A percentile compares a stretch with the other conserved stretches of the same genome.
These are phyloP conservation scores for Paecilomyces sp. DNA, from an alignment of 2,329 filamentous ascomycete species.

Conservation along the genomic window DNA sequence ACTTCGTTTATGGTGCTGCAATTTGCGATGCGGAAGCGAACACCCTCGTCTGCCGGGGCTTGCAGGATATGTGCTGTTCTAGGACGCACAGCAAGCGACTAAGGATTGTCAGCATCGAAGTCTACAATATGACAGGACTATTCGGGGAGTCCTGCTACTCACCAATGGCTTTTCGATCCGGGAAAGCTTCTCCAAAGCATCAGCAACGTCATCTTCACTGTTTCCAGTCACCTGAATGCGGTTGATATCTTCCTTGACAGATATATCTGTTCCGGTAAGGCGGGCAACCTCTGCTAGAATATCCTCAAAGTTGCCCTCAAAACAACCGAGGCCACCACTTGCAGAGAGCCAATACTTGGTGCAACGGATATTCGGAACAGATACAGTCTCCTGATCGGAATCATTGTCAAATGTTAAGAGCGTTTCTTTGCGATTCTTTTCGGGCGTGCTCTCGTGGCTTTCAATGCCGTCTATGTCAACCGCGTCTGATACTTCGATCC, in stretches of 20 bases:
- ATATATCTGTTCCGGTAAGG: slow-evolving; percentile 20
- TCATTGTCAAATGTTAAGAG: slow-evolving; percentile 11
- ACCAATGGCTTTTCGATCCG: slow-evolving; percentile 22
- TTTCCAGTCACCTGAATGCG: slow-evolving; percentile 19
- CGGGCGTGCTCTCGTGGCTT: background rate
- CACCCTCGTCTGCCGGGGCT: slow-evolving; percentile 1
- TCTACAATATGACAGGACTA: background rate
- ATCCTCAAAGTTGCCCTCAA: slow-evolving; percentile 10
- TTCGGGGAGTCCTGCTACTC: slow-evolving; percentile 4
- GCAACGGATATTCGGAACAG: slow-evolving; percentile 2
- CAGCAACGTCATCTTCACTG: slow-evolving; percentile 15
- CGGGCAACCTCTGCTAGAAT: slow-evolving; percentile 15
- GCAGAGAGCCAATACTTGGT: slow-evolving; percentile 18
- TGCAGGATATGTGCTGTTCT: slow-evolving; percentile 13
- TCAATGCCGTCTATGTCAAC: slow-evolving; percentile 7
- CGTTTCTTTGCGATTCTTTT: slow-evolving; percentile 2
- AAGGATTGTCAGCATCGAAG: background rate
- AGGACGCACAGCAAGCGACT: slow-evolving; percentile 14
- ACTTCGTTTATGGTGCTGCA: slow-evolving; percentile 13
- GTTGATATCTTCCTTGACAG: slow-evolving; percentile 11
- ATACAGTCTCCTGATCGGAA: slow-evolving; percentile 9
- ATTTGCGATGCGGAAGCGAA: slow-evolving; percentile 10
- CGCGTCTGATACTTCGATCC: slow-evolving; percentile 13
- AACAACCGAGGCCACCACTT: slow-evolving; percentile 15
- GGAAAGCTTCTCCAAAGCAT: slow-evolving; percentile 20